Evolutionary conservation across 257 asterid species (phyloP).

Genomic region (Scutellaria baicalensis): DNA sequence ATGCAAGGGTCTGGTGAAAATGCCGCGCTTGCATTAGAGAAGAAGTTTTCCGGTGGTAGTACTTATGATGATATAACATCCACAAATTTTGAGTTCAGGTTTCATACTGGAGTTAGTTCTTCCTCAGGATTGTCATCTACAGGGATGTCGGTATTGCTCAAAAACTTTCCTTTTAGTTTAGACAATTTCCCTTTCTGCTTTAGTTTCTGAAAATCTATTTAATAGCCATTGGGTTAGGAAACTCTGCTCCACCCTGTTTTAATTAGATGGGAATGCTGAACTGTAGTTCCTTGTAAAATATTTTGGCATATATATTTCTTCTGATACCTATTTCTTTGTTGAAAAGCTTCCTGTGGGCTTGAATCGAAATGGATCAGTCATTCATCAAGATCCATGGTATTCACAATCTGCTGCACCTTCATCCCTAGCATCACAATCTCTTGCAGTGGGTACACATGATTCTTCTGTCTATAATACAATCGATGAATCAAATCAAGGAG

Average conservation of each 20-base stretch:
- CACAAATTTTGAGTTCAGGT: conserved; percentile 74
- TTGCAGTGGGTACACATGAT: conserved; percentile 26
- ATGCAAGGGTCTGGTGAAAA: conserved; percentile 61
- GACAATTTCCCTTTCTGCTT: neutral
- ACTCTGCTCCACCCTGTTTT: neutral
- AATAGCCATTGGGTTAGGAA: neutral
- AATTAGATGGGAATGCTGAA: conserved; percentile 8
- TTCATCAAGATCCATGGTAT: conserved; percentile 46
- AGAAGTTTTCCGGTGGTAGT: conserved; percentile 28
- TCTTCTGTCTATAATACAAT: conserved; percentile 33
- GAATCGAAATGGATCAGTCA: conserved; percentile 31
- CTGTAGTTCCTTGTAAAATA: neutral
- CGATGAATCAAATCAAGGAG: conserved; percentile 43
- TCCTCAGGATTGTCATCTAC: conserved; percentile 41
- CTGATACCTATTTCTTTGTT: conserved; percentile 24
- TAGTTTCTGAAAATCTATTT: neutral
- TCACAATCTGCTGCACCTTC: conserved; percentile 40
- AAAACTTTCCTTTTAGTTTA: neutral
- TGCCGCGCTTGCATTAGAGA: conserved; percentile 34
- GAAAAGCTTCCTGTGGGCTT: conserved; percentile 51
- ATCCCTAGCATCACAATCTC: conserved; percentile 33
- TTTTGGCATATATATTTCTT: neutral
- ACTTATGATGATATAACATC: conserved; percentile 28
- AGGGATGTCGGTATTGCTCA: conserved; percentile 45
- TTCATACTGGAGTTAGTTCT: conserved; percentile 56